These are phyloP conservation scores for Russula brevipes DNA, from an alignment of 768 basidiomycete genomes.

Conservation along the genomic window DNA sequence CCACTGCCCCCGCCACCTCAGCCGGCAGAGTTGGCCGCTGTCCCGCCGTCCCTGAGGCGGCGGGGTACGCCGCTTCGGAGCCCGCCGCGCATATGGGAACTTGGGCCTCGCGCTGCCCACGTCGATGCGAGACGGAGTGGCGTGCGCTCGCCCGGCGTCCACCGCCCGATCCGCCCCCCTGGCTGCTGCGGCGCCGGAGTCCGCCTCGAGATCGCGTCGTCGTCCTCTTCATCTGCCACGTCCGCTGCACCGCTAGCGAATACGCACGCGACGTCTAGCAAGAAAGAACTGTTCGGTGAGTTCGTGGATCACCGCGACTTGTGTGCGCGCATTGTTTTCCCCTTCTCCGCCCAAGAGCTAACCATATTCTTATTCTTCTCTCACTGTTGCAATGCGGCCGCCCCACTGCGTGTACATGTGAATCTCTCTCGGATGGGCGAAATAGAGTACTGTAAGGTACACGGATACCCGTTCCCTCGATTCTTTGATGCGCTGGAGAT, in stretches of 20 bases:
- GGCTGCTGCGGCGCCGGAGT: not conserved
- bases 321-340: not conserved
- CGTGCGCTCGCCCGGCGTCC: not conserved
- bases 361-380: not conserved
- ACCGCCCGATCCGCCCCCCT: not conserved
- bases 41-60: not conserved
- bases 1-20: not conserved
- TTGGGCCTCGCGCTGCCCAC: constrained; percentile 9
- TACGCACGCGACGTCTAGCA: not conserved
- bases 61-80: not conserved
- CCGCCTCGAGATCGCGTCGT: not conserved
- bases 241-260: not conserved
- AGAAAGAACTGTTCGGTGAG: not conserved
- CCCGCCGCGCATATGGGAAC: constrained; percentile 16
- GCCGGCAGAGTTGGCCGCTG: not conserved
- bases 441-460: constrained; percentile 11
- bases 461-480: not conserved
- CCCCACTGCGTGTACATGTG: not conserved
- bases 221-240: not conserved
- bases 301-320: too few species aligned
- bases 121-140: not conserved
- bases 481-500: constrained; percentile 2
- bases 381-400: not conserved
- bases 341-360: not conserved
- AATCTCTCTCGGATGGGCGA: not conserved